Base-by-base conservation (phyloP, 169 alveolate species). In the Eimeria tenella region DNA sequence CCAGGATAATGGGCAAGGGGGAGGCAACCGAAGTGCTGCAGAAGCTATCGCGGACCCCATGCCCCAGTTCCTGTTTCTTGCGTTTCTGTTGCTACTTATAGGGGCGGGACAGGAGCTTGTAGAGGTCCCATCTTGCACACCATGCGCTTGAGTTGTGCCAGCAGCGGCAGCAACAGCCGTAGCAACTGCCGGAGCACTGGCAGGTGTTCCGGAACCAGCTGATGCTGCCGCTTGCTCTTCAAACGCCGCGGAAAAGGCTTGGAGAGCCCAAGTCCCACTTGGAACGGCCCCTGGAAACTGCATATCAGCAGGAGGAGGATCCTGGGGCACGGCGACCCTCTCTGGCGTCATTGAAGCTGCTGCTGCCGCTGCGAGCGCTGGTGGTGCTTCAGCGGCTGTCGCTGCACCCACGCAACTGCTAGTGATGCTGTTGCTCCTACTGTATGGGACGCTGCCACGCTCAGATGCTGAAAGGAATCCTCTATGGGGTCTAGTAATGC, bases 171-270 rank as follows among this genome's bases (percentile, higher is more conserved):
- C n/a, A 8, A 68, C 77, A 17, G 49, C 77, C 13, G 77, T 10
- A 17, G 77, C 77, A 68, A 10, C n/a, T 10, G 77, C 77, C 77
- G 42, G 42, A 31, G 77, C 77, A 68, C 77, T n/a, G 77, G 77
- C n/a, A n/a, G 77, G 9, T 5, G 68, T 58, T 68, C 77, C n/a
- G 77, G 49, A 17, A 13, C 4, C 68, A 11, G 68, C 68, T 11
- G 68, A 15, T 17, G 77, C 77, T 23, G 11, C 77, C n/a, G 77
- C 31, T 21, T 75, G 86, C 31, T n/a, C 65, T 5, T 75, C 86
- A 52, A 75, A 75, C 9, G 86, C 86, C 11, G 86, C 86, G 15
- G 86, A 58, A 75, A 75, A 75, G 50, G 86, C 86, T 42, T 75
- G 86, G 15, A 75, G 65, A 10, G 86, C 86, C 86, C 86, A 75